phyloP scores from a whole-genome alignment of 2,329 filamentous ascomycete species.

The Fusarium longipes region DNA sequence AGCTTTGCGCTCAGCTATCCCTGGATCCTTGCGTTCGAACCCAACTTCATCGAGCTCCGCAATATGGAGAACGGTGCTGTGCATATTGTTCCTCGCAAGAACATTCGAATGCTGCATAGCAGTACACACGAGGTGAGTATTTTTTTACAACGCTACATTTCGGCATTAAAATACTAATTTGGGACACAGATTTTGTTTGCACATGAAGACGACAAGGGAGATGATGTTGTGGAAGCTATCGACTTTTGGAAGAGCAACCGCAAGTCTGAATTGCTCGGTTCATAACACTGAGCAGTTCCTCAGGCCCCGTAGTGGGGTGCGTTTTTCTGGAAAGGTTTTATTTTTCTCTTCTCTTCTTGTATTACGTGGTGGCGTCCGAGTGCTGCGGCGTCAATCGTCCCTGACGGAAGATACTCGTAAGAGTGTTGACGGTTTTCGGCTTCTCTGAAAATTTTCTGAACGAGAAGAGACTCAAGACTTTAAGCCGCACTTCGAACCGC shows the following conservation, averaged over 20 bases:
- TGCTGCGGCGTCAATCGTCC: constrained; percentile 28
- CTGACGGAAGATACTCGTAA: constrained; percentile 33
- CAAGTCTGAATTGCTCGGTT: constrained; percentile 57
- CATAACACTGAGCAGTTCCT: constrained; percentile 30
- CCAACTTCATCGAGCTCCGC: constrained; percentile 96
- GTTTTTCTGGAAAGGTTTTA: constrained; percentile 45
- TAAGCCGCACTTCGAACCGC: constrained; percentile 15
- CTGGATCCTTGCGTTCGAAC: constrained; percentile 96
- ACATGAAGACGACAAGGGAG: constrained; percentile 93
- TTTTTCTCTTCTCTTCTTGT: constrained; percentile 40
- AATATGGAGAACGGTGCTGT: constrained; percentile 95
- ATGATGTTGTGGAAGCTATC: constrained; percentile 92
- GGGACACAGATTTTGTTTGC: constrained; percentile 88
- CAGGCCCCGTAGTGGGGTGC: constrained; percentile 31
- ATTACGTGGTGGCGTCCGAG: constrained; percentile 41
- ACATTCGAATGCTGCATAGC: constrained; percentile 96
- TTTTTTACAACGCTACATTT: too few relatives aligned
- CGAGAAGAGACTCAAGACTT: constrained; percentile 4
- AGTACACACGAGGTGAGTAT: constrained; percentile 88
- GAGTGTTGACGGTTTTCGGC: constrained; percentile 38
- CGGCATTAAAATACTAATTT: constrained; percentile 19
- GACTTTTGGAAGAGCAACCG: constrained; percentile 90
- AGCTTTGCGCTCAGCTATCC: constrained; percentile 95
- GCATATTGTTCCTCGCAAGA: constrained; percentile 95
- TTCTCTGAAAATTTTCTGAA: constrained; percentile 19